These are phyloP conservation scores for Annulohypoxylon truncatum DNA, from an alignment of 2,329 filamentous ascomycete genomes.

Conservation along the genomic window DNA sequence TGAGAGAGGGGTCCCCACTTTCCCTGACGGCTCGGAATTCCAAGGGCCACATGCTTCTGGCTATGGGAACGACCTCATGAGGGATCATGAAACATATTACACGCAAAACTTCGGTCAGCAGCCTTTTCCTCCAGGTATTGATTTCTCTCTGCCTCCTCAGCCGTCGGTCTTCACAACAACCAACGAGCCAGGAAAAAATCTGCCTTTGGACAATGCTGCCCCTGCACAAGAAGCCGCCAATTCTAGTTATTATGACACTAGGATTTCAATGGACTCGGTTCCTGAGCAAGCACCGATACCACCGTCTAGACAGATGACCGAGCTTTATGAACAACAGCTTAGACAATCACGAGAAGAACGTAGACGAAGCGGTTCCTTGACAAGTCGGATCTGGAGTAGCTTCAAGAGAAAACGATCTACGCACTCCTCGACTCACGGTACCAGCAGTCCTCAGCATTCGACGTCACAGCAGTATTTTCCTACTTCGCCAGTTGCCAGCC, in stretches of 20 bases:
- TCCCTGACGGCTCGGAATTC: slow-evolving; percentile 27
- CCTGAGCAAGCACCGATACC: slow-evolving; percentile 43
- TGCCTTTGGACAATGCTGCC: slow-evolving; percentile 38
- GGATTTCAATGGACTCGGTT: slow-evolving; percentile 50
- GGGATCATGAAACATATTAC: slow-evolving; percentile 36
- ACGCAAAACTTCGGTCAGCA: slow-evolving; percentile 34
- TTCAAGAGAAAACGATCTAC: slow-evolving; percentile 49
- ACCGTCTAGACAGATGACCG: slow-evolving; percentile 48
- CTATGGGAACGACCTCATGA: slow-evolving; percentile 40
- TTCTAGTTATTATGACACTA: slow-evolving; percentile 50
- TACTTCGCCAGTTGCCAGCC: slow-evolving; percentile 35
- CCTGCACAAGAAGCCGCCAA: slow-evolving; percentile 48
- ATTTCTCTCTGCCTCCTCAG: slow-evolving; percentile 41
- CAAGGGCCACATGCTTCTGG: slow-evolving; percentile 36
- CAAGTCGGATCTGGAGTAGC: slow-evolving; percentile 45
- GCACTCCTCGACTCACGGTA: slow-evolving; percentile 43
- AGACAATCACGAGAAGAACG: slow-evolving; percentile 46
- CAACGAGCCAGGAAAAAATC: slow-evolving; percentile 32
- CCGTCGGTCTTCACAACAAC: slow-evolving; percentile 40
- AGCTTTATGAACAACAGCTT: slow-evolving; percentile 49
- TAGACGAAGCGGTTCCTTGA: slow-evolving; percentile 47
- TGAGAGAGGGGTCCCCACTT: slow-evolving; percentile 31
- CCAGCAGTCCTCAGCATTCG: slow-evolving; percentile 35
- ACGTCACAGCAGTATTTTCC: slow-evolving; percentile 41
- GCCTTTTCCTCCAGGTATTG: slow-evolving; percentile 38